Evolutionary conservation across 1,284 basidiomycete genomes (phyloP), one percentile per base, ranked within the genome.

Genomic region (Irpex rosettiformis): DNA sequence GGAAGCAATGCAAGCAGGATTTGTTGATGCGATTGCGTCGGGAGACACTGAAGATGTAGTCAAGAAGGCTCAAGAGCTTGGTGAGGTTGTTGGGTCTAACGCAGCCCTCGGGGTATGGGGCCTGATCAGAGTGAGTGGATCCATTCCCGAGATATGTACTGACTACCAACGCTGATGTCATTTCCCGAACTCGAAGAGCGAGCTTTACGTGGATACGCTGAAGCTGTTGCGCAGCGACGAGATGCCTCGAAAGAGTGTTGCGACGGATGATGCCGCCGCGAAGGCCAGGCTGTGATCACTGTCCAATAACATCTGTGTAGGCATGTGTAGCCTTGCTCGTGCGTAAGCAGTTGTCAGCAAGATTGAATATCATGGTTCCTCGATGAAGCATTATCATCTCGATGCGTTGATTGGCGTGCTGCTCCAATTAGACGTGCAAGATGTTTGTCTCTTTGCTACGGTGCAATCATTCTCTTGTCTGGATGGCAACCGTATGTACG

Each of bases 1-100:
- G 11, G 93, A 96, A 70, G 88, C 92, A 1, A 74, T 86, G 3
- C 71, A 80, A 8, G 78, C 77, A 16, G 88, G 90, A 3, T 72
- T 97, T 8, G 75, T 97, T 22, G 94, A 97, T 69, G 77, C 82
- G 61, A 69, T 90, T 51, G 90, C 84, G 24, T 76, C 75, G 55
- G 70, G 76, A 33, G 72, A 77, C 27, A 85, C 86, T 0, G 78
- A 82, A 49, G 80, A 77, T 49, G 79, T 96, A 3, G 66, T 94
- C 21, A 74, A 74, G 16, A 82, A 83, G 58, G 88, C 87, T 0
- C 78, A 79, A 59, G 77, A 83, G 60, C 66, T 90, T 18, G 88
- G 83, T 4, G 78, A 80, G 37, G 70, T 72, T 45, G 73, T 85
- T 56, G 73, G 77, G 21, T 68, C 61, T 28, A 75, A 83, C 60